phyloP scores from a whole-genome alignment of 305 asterid species.

The Stenogyne calaminthoides region DNA sequence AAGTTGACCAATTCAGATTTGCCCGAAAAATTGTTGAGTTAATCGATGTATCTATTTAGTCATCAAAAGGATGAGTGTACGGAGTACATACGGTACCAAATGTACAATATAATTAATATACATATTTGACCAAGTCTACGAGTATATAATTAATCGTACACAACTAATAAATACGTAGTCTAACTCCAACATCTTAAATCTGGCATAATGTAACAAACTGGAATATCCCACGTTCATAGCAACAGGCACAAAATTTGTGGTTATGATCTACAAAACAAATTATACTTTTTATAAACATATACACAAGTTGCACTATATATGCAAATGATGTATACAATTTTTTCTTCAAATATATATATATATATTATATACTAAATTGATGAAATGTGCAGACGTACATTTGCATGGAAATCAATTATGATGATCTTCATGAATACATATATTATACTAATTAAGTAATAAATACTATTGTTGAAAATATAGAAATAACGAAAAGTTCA shows the following conservation, averaged over 20 bases:
- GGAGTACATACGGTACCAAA: conserved; percentile 19
- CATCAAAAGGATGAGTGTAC: conserved; percentile 25
- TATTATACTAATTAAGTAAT: no score
- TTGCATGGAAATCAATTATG: no score
- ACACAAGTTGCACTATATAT: no score
- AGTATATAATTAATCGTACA: not conserved
- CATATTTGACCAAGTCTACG: not conserved
- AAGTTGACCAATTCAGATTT: conserved; percentile 29
- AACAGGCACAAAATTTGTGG: not conserved
- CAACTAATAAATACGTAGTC: not conserved
- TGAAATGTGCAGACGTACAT: no score
- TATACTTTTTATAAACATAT: no score
- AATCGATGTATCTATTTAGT: not conserved
- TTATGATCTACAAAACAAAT: not conserved
- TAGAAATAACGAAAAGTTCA: no score
- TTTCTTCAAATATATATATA: no score
- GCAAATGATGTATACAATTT: no score
- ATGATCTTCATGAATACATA: no score
- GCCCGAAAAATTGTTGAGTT: not conserved
- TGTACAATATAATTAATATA: not conserved
- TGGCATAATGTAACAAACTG: not conserved
- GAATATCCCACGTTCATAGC: conserved; percentile 26
- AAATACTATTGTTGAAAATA: no score
- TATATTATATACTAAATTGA: no score
- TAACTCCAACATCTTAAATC: conserved; percentile 17